These are phyloP conservation scores for Venturia carpophila DNA, from an alignment of 2,329 filamentous ascomycete genomes.

Conservation along the genomic window DNA sequence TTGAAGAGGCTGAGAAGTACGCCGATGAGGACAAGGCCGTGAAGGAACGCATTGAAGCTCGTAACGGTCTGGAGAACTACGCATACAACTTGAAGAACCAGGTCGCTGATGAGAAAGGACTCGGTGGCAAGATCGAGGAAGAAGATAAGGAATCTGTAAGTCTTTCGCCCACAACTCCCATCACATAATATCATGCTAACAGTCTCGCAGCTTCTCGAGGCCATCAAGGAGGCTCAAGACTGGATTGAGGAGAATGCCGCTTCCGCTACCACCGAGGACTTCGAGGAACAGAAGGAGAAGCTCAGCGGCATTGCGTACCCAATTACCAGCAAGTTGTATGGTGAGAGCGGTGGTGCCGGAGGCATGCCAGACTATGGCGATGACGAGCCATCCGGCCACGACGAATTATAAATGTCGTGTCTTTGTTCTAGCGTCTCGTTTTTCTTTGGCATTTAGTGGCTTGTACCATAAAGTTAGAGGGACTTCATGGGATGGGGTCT, in stretches of 20 bases:
- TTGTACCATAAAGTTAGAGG: constrained; percentile 6
- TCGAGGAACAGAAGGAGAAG: constrained; percentile 99
- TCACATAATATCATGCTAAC: constrained; percentile 30
- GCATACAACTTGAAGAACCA: constrained; percentile 99
- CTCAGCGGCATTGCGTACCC: constrained; percentile 93
- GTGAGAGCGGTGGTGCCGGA: constrained; percentile 49
- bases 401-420: constrained; percentile 37
- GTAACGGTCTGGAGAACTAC: constrained; percentile 98
- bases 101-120: constrained; percentile 90
- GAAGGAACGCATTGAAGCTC: constrained; percentile 90
- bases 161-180: neutral
- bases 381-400: constrained; percentile 49
- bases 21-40: constrained; percentile 99
- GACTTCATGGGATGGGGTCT: constrained; percentile 6
- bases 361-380: constrained; percentile 54
- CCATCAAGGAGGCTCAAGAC: constrained; percentile 92
- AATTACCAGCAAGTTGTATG: constrained; percentile 97
- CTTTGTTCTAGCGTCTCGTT: constrained; percentile 4
- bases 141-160: constrained; percentile 94
- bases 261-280: constrained; percentile 82
- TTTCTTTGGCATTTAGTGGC: constrained; percentile 12
- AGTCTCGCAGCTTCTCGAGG: constrained; percentile 63
- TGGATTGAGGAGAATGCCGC: constrained; percentile 95
- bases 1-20: constrained; percentile 95
- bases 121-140: constrained; percentile 96